These are phyloP conservation scores for Cladosporium colombiae DNA, from an alignment of 2,329 filamentous ascomycete species.

Conservation along the genomic window DNA sequence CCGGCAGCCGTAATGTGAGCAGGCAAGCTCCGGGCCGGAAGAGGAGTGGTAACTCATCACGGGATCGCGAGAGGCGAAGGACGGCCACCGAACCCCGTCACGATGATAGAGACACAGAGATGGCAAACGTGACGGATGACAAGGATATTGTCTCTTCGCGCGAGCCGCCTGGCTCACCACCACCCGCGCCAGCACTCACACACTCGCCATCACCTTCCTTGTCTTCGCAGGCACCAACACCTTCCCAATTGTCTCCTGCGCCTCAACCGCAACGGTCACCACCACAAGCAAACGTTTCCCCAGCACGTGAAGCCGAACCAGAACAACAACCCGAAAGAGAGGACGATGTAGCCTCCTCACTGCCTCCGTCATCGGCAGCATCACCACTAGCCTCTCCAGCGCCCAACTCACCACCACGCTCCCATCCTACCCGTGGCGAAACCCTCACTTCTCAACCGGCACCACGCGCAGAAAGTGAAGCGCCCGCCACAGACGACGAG, in stretches of 20 bases:
- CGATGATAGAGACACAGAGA: constrained; percentile 13
- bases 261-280: constrained; percentile 6
- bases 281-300: constrained; percentile 10
- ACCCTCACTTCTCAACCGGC: background rate
- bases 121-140: constrained; percentile 9
- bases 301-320: background rate
- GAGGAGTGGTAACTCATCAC: constrained; percentile 10
- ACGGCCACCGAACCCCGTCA: background rate
- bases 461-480: constrained; percentile 3
- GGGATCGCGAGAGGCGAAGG: background rate
- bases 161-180: background rate
- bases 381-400: constrained; percentile 9
- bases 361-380: constrained; percentile 11
- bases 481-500: constrained; percentile 17
- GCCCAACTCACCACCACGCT: constrained; percentile 6
- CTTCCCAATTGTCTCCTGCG: constrained; percentile 1
- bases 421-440: constrained; percentile 5
- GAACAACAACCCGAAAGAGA: constrained; percentile 4
- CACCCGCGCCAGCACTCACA: constrained; percentile 15
- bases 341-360: constrained; percentile 15
- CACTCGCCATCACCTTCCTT: constrained; percentile 5
- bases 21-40: constrained; percentile 20
- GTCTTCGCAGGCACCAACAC: constrained; percentile 1
- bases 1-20: constrained; percentile 13
- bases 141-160: constrained; percentile 16